These are phyloP conservation scores for Filobasidium wieringae DNA, from an alignment of 768 basidiomycete species.

Conservation along the genomic window DNA sequence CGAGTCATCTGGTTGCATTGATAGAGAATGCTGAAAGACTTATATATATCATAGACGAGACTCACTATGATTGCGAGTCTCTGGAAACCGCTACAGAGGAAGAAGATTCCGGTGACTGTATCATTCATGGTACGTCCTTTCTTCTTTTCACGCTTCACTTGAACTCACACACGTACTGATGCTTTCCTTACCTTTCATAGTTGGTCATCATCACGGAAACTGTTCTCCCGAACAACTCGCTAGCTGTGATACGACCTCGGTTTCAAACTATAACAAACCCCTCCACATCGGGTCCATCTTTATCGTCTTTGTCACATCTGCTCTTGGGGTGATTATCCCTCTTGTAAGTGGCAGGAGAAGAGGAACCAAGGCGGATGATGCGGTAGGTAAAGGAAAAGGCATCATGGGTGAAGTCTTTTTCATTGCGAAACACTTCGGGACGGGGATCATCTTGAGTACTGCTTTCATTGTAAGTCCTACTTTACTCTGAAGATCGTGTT, in stretches of 20 bases:
- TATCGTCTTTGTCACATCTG: constrained; percentile 27
- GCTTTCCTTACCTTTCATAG: background rate
- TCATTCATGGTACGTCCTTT: constrained; percentile 22
- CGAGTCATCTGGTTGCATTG: background rate
- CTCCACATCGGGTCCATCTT: constrained; percentile 31
- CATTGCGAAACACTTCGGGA: constrained; percentile 32
- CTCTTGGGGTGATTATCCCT: constrained; percentile 25
- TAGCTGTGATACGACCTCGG: background rate
- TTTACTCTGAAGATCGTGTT: background rate
- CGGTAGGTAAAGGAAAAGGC: constrained; percentile 14
- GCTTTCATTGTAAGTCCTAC: constrained; percentile 32
- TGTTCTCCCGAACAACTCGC: constrained; percentile 25
- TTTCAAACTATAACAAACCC: constrained; percentile 20
- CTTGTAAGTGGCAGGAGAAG: constrained; percentile 19
- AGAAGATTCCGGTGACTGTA: constrained; percentile 18
- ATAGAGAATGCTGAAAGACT: background rate
- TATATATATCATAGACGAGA: background rate
- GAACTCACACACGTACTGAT: background rate
- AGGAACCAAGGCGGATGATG: constrained; percentile 2
- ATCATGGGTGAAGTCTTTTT: constrained; percentile 22
- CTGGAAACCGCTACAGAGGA: constrained; percentile 15
- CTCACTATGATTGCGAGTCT: constrained; percentile 27
- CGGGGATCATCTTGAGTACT: constrained; percentile 37
- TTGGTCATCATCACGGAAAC: constrained; percentile 28
- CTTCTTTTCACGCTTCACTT: background rate